Evolutionary conservation across 495 filamentous ascomycete genomes (phyloP), one percentile per base, ranked within the genome.

Genomic region (Corynascus novoguineensis): DNA sequence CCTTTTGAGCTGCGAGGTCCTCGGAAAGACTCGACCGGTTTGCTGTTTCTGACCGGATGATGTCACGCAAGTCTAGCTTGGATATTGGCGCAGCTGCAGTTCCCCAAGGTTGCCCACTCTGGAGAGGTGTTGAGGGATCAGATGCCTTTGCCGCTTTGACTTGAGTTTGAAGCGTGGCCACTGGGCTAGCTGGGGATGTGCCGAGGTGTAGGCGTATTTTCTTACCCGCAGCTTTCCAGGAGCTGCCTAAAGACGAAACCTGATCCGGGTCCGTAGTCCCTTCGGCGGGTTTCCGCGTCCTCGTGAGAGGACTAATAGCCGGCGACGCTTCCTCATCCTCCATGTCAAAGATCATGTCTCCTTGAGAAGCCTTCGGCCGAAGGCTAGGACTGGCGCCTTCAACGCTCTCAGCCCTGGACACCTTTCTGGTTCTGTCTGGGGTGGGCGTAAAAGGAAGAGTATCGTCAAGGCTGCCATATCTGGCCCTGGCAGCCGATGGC

Each of bases 331-430:
- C 75, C 38, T 89, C 90, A n/a, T 92, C 90, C 55, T 96, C 92
- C 89, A 96, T 96, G 57, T 90, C 85, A 64, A 96, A 96, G 75
- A 96, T 93, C 35, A 96, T 75, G 59, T 96, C 90, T n/a, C 75
- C 73, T 2, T 75, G 70, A 0, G 86, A 90, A 21, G 76, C 78
- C 58, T 81, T 88, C 0, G 83, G 75, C 53, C 78, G 80, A n/a
- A 92, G 74, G 32, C 78, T 68, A 3, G 87, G 86, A 52, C 81
- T 81, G 54, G 77, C 74, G 2, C 73, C 70, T 48, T 75, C 71
- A 47, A 76, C 78, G 19, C 67, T 65, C 48, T 75, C 75, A 41
- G 62, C 68, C 40, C 79, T 78, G 5, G 78, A 67, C 58, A 70
- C 78, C 37, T 69, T 66, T 58, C 78, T 79, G 7, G 62, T 50